Conservation (phyloP, 2,329 filamentous ascomycete species). For the Fusarium ambrosium region DNA sequence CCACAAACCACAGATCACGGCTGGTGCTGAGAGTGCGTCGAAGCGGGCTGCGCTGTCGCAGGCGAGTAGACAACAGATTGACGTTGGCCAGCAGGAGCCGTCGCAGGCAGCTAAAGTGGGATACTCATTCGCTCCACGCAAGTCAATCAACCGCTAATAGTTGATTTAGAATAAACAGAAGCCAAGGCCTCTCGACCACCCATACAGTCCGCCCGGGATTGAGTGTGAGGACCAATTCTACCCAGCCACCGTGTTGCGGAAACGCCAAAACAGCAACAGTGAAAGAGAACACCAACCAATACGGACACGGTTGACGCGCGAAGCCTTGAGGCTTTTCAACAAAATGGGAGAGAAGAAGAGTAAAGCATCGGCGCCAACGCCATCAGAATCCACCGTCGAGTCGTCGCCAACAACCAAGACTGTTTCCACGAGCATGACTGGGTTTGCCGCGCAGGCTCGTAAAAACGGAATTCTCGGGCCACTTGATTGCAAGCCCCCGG, state of each 20-base stretch:
- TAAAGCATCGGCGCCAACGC: neutral
- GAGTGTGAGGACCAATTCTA: neutral
- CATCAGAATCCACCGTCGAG: neutral
- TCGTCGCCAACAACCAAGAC: neutral
- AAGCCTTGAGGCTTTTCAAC: neutral
- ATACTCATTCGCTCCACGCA: neutral
- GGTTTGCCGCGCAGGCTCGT: neutral
- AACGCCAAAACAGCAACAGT: neutral
- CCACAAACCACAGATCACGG: neutral
- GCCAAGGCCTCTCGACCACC: neutral
- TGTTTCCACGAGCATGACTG: neutral
- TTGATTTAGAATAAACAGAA: neutral
- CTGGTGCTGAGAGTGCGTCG: neutral
- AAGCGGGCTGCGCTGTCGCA: neutral
- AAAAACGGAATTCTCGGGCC: neutral
- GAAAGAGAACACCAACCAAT: neutral
- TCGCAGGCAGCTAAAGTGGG: neutral
- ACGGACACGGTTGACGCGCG: neutral
- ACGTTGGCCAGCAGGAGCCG: neutral
- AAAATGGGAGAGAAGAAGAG: neutral
- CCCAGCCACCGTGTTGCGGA: neutral
- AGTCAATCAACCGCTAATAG: neutral
- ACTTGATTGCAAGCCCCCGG: neutral
- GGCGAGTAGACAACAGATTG: neutral
- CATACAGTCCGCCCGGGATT: neutral